Base-by-base conservation (phyloP, 768 basidiomycete genomes). In the Trametes sanguinea region DNA sequence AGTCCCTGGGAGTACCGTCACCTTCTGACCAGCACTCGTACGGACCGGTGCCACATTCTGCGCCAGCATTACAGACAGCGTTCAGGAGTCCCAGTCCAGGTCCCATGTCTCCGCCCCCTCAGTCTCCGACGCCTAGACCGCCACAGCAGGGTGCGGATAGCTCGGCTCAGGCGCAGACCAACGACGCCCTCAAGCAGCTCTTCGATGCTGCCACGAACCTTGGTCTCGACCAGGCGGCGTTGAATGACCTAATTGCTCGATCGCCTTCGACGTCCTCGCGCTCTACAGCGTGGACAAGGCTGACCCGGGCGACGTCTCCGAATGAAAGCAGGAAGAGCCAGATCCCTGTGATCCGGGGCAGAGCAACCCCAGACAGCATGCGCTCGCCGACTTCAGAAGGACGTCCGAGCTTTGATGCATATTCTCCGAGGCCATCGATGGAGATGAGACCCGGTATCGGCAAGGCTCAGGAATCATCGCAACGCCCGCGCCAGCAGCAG, bases 181-280 rank as follows among this genome's bases (percentile, higher is more conserved):
- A 85, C 64, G 77, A 81, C 27, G 87, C 88, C 14, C 76, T 93
- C 57, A 83, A 80, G 71, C 89, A 91, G 70, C 74, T 94, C 29
- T 91, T 90, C 65, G 84, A 86, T 69, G 92, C 90, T 27, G 92
- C 89, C 2, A 81, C 79, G 11, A 85, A 85, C 67, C 82, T 93
- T 40, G 91, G 90, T 33, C 80, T 94, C 39, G 89, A 92, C 74
- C 86, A 86, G 67, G 78, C 74, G 14, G 90, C 84, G 32, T 72
- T 94, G 63, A 88, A 83, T 51, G 90, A 86, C 58, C 74, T 94
- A 35, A 75, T 94, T 46, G 79, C 82, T 58, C 88, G 92, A 39
- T 90, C 91, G 52, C 82, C 83, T 33, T 88, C 91, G 17, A 79
- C 83, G 27, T 81, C 84, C 29, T 85, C 88, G 48, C 80, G 80